Evolutionary conservation across 129 eudicot genomes (phyloP).

Genomic region (Flaveria bidentis): DNA sequence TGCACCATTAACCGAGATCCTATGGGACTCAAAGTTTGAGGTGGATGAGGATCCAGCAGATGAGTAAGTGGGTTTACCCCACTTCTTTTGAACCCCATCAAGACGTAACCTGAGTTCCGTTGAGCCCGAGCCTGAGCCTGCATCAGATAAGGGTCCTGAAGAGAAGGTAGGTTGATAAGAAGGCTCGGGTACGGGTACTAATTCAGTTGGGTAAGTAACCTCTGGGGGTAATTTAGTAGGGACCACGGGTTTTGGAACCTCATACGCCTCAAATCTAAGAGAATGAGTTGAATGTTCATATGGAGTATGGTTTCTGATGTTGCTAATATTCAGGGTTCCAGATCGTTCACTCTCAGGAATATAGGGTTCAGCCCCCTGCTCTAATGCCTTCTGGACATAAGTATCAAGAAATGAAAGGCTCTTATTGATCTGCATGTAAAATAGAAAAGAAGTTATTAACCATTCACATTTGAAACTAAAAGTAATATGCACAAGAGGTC

Average conservation of each 20-base stretch:
- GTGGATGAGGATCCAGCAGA: slow-evolving; percentile 67
- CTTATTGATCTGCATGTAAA: slow-evolving; percentile 68
- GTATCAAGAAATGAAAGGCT: slow-evolving; percentile 69
- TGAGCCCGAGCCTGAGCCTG: slow-evolving; percentile 50
- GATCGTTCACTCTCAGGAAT: slow-evolving; percentile 69
- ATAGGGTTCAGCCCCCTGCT: slow-evolving; percentile 94
- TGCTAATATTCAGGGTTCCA: slow-evolving; percentile 54
- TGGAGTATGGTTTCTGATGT: slow-evolving; percentile 49
- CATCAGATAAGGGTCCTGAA: slow-evolving; percentile 41
- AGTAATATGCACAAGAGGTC: slow-evolving; percentile 14
- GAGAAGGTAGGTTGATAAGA: slow-evolving; percentile 48
- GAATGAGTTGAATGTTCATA: slow-evolving; percentile 69
- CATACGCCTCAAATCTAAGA: slow-evolving; percentile 97
- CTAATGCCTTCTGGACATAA: slow-evolving; percentile 68
- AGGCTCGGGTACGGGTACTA: slow-evolving; percentile 71
- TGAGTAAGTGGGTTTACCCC: slow-evolving; percentile 84
- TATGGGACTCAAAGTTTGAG: slow-evolving; percentile 53
- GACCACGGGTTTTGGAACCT: slow-evolving; percentile 77
- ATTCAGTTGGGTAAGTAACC: slow-evolving; percentile 57
- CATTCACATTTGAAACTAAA: not conserved
- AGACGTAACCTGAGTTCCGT: slow-evolving; percentile 74
- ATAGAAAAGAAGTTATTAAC: not conserved
- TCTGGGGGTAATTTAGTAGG: slow-evolving; percentile 50
- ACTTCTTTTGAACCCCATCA: slow-evolving; percentile 92
- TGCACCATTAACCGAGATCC: slow-evolving; percentile 49